These are phyloP conservation scores for Sanguinoderma infundibulare DNA, from an alignment of 1,284 basidiomycete genomes.

Conservation along the genomic window DNA sequence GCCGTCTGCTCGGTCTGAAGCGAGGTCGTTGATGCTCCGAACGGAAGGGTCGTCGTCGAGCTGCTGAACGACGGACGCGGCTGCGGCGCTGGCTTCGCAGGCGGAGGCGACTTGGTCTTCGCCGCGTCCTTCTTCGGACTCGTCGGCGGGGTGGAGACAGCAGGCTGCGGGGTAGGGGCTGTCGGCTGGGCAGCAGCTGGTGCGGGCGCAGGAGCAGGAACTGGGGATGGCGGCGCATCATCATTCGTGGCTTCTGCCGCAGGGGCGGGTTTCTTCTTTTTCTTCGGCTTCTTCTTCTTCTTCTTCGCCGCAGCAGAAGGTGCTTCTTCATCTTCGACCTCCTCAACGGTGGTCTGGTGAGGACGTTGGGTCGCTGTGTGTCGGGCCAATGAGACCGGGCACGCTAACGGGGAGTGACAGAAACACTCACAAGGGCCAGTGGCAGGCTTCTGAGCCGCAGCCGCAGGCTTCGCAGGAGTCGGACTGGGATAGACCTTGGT, in stretches of 20 bases:
- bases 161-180: slow-evolving; percentile 23
- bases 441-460: not conserved
- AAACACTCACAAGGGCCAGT: not conserved
- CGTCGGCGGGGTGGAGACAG: slow-evolving; percentile 21
- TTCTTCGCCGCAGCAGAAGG: slow-evolving; percentile 51
- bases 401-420: not conserved
- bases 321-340: slow-evolving; percentile 62
- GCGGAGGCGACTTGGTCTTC: slow-evolving; percentile 26
- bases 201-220: slow-evolving; percentile 7
- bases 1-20: slow-evolving; percentile 53
- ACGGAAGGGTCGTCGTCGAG: slow-evolving; percentile 34
- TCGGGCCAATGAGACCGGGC: not conserved
- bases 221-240: slow-evolving; percentile 4
- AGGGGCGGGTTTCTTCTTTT: slow-evolving; percentile 60
- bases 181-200: slow-evolving; percentile 3
- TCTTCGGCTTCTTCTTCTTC: slow-evolving; percentile 71
- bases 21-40: slow-evolving; percentile 45
- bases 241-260: slow-evolving; percentile 24
- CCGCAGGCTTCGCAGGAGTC: slow-evolving; percentile 7
- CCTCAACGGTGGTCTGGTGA: slow-evolving; percentile 62
- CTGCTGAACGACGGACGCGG: slow-evolving; percentile 29
- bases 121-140: slow-evolving; percentile 17
- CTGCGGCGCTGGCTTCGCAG: too few species aligned
- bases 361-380: slow-evolving; percentile 31
- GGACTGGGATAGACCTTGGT: not conserved